Base-by-base conservation (phyloP, 1,284 basidiomycete species). In the Cyathus olla region DNA sequence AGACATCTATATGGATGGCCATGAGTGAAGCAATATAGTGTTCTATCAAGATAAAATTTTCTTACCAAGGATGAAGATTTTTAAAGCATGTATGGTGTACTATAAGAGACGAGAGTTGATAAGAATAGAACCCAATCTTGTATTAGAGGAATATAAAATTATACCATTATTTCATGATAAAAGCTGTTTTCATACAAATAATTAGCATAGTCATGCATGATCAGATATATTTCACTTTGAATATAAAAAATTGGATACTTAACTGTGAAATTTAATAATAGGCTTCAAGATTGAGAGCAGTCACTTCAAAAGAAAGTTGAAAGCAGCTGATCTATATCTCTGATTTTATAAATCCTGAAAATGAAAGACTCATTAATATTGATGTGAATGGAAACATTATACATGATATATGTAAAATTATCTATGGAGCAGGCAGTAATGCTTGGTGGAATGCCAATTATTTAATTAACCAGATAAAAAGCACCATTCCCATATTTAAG, bases 371-470 rank as follows among this genome's bases (percentile, higher is more conserved):
- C 21, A 27, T 44, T 28, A n/a, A n/a, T n/a, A 37, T 28, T 15
- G 47, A 50, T 42, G 21, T 46, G 39, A 21, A 53, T 44, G 35
- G 44, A 9, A 26, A 46, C 11, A 40, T 53, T 27, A 22, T 46
- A 26, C 29, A 35, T 24, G 72, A 71, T 57, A 68, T 66, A 21
- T 46, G 59, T 27, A 57, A 56, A 49, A 75, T 75, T 24, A 75
- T 75, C 39, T 73, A 72, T 63, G 74, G 74, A 28, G 61, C 63
- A 2, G 70, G 69, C 60, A 60, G 71, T 47, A 72, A 76, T 66
- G 26, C 64, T 9, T 77, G 69, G 67, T 77, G 73, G 73, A 71
- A 70, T 44, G 63, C 60, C 47, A 55, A 64, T 10, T 66, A 77
- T 53, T 56, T 72, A 3, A 59, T 71, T 21, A 49, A 52, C 2